Conservation (phyloP, 257 asterid genomes). For the Nicotiana undulata region DNA sequence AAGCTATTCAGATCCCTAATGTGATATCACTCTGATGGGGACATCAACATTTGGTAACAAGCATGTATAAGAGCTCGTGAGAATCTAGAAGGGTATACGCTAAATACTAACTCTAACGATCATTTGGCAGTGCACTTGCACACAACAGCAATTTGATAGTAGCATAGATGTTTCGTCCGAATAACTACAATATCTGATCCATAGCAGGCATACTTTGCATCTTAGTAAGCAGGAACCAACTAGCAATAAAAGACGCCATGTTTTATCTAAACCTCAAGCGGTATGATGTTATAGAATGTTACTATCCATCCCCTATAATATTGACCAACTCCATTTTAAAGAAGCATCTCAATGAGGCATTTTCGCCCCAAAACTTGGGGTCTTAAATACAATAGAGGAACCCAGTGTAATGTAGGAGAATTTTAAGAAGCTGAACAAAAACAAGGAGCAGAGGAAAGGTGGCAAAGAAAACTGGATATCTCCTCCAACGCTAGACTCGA, state of each 20-base stretch:
- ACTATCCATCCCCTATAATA: background rate
- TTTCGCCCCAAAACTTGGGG: background rate
- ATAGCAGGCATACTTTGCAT: background rate
- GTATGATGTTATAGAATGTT: background rate
- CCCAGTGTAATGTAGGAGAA: background rate
- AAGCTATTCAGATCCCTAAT: background rate
- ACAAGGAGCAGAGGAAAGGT: background rate
- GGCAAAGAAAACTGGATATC: background rate
- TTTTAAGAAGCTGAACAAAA: background rate
- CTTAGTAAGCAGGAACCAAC: background rate
- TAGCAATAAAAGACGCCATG: background rate
- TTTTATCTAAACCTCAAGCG: background rate
- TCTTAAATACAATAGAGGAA: background rate
- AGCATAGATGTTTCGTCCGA: background rate
- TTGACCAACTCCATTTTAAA: background rate
- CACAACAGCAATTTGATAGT: background rate
- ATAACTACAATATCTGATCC: background rate
- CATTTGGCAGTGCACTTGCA: background rate
- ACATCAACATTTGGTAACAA: background rate
- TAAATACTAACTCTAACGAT: background rate
- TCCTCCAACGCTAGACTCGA: background rate
- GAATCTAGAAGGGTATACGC: background rate
- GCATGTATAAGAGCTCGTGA: background rate
- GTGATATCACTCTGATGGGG: background rate
- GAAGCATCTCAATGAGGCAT: background rate